These are phyloP conservation scores for Pisolithus albus DNA, from an alignment of 768 basidiomycete species.

Conservation along the genomic window DNA sequence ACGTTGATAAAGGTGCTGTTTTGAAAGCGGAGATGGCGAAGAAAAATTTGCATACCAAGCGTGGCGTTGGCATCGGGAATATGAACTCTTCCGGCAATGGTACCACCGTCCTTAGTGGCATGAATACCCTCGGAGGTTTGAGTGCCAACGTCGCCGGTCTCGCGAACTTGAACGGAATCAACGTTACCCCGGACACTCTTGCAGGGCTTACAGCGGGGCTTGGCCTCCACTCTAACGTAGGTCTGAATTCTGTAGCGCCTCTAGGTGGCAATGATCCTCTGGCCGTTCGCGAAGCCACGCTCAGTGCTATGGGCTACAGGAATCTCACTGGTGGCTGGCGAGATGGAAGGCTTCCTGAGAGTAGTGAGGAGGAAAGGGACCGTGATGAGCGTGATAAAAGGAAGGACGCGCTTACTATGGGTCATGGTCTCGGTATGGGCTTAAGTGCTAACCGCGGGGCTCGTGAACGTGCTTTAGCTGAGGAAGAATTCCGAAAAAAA, in stretches of 20 bases:
- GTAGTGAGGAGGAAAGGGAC: constrained; percentile 36
- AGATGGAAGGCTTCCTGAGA: constrained; percentile 30
- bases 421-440: constrained; percentile 27
- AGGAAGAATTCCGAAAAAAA: constrained; percentile 49
- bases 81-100: constrained; percentile 19
- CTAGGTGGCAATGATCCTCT: constrained; percentile 24
- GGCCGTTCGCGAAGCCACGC: constrained; percentile 37
- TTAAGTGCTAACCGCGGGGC: constrained; percentile 42
- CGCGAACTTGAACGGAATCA: constrained; percentile 17
- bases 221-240: constrained; percentile 22
- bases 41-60: constrained; percentile 97
- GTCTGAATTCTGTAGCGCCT: constrained; percentile 20
- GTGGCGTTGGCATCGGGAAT: constrained; percentile 69
- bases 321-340: constrained; percentile 27
- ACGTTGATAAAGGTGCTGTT: constrained; percentile 86
- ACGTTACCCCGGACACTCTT: constrained; percentile 23
- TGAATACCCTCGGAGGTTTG: constrained; percentile 18
- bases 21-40: constrained; percentile 99
- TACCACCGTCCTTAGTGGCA: constrained; percentile 19
- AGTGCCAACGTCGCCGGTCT: constrained; percentile 25
- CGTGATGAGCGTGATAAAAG: constrained; percentile 40
- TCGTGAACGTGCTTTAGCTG: constrained; percentile 59
- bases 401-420: constrained; percentile 30
- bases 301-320: constrained; percentile 44
- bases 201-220: constrained; percentile 25